These are phyloP conservation scores for Erysimum pusillum DNA, from an alignment of 441 rosid species.

Conservation along the genomic window DNA sequence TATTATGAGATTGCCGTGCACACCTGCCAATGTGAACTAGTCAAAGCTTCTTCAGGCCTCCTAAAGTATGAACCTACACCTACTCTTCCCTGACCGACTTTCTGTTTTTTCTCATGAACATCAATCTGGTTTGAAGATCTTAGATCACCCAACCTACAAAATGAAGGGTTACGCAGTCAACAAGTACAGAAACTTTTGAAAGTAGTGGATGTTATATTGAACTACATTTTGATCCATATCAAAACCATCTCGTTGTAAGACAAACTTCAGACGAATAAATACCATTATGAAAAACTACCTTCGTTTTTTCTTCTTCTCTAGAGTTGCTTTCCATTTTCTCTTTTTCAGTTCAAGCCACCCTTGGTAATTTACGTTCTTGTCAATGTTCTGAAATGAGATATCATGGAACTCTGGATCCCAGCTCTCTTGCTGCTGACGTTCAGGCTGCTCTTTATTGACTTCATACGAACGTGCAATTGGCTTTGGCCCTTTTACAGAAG, in stretches of 20 bases:
- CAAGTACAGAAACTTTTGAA: slow-evolving; percentile 24
- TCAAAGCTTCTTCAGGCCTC: slow-evolving; percentile 83
- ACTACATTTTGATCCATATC: slow-evolving; percentile 23
- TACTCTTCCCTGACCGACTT: slow-evolving; percentile 57
- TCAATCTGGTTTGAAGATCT: slow-evolving; percentile 52
- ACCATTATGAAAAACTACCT: slow-evolving; percentile 55
- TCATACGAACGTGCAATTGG: slow-evolving; percentile 77
- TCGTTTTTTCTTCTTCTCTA: slow-evolving; percentile 79
- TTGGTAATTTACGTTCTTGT: slow-evolving; percentile 81
- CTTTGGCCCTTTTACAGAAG: slow-evolving; percentile 61
- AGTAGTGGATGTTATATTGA: slow-evolving; percentile 31
- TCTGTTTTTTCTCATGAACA: slow-evolving; percentile 52
- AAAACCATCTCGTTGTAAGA: slow-evolving; percentile 25
- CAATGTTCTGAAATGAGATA: slow-evolving; percentile 60
- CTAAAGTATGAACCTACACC: slow-evolving; percentile 89
- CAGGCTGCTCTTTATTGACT: slow-evolving; percentile 53
- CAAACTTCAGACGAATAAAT: slow-evolving; percentile 14
- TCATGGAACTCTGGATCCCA: slow-evolving; percentile 46
- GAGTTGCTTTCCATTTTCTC: slow-evolving; percentile 85
- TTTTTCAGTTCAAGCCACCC: slow-evolving; percentile 98
- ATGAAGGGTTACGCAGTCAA: slow-evolving; percentile 38
- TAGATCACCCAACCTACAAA: slow-evolving; percentile 70
- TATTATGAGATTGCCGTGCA: slow-evolving; percentile 11
- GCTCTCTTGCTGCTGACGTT: slow-evolving; percentile 47
- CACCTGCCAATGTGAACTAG: slow-evolving; percentile 94